Percentiles rank a stretch among this genome's conserved stretches.
phyloP scores from a whole-genome alignment of 352 stramenopile genomes.

The Globisporangium spiculum region DNA sequence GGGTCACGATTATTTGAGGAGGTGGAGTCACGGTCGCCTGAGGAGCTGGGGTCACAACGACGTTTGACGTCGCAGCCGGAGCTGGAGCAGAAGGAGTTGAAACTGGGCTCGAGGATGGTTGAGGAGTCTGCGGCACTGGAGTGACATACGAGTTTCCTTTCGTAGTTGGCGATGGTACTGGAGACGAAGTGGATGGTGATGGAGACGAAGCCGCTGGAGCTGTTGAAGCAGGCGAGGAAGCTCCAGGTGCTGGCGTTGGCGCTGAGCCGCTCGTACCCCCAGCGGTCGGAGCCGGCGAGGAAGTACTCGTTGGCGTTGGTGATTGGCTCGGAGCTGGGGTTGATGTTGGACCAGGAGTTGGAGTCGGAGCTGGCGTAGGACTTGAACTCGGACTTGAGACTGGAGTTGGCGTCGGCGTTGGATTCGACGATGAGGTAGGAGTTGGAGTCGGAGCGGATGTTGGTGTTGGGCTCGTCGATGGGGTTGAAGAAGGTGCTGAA shows the following conservation, averaged over 20 bases:
- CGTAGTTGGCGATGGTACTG: slow-evolving; percentile 1
- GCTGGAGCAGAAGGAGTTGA: background rate
- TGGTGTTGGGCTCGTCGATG: slow-evolving; percentile 1
- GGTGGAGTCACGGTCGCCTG: background rate
- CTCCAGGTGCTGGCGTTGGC: slow-evolving; percentile 6
- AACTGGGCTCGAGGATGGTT: background rate
- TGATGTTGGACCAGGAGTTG: background rate
- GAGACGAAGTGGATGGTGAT: background rate
- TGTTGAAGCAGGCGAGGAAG: slow-evolving; percentile 7
- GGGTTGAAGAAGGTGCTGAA: background rate
- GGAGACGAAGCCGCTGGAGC: slow-evolving; percentile 2
- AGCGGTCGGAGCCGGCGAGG: background rate
- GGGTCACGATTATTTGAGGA: background rate
- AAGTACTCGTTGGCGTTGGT: background rate
- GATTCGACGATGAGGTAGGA: slow-evolving; percentile 11
- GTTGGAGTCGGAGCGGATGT: background rate
- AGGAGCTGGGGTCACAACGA: slow-evolving; percentile 3
- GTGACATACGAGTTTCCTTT: slow-evolving; percentile 1
- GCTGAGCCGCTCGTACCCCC: background rate
- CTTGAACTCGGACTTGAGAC: background rate
- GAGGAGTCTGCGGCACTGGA: background rate
- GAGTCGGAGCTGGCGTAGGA: slow-evolving; percentile 1
- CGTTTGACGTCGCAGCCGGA: background rate
- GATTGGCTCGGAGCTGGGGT: background rate
- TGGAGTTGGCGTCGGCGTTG: slow-evolving; percentile 7